phyloP scores from a whole-genome alignment of 768 basidiomycete genomes.

The Kwoniella sp. region DNA sequence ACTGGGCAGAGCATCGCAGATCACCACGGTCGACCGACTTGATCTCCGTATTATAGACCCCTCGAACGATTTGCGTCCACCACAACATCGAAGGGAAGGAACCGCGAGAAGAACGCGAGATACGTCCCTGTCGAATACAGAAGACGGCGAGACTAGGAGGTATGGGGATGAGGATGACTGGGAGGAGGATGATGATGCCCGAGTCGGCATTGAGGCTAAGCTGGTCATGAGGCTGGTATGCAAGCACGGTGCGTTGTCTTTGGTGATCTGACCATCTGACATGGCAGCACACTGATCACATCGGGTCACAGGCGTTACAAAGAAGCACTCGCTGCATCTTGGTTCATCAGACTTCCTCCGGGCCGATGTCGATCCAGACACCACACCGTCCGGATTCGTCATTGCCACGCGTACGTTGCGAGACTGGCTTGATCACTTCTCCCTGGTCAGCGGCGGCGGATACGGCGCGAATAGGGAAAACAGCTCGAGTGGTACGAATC shows the following conservation, averaged over 20 bases:
- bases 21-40: conserved; percentile 35
- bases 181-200: conserved; percentile 24
- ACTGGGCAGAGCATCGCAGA: conserved; percentile 31
- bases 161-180: conserved; percentile 23
- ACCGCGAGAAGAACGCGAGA: not conserved
- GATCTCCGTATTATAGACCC: conserved; percentile 37
- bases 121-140: not conserved
- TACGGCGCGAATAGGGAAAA: not conserved
- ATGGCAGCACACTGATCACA: conserved; percentile 1
- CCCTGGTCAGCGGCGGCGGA: conserved; percentile 10
- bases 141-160: conserved; percentile 7
- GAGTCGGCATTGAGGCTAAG: conserved; percentile 20
- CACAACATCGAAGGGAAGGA: conserved; percentile 3
- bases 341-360: conserved; percentile 39
- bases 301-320: conserved; percentile 39
- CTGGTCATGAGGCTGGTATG: conserved; percentile 45
- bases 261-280: not conserved
- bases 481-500: conserved; percentile 16
- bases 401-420: conserved; percentile 38
- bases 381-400: conserved; percentile 37
- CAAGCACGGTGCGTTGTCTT: conserved; percentile 43
- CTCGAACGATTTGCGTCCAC: conserved; percentile 13
- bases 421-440: conserved; percentile 49
- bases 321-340: conserved; percentile 47
- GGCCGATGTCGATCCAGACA: conserved; percentile 41